These are phyloP conservation scores for Umbelopsis sp. DNA, from an alignment of 192 early-diverging fungal species.

Conservation along the genomic window DNA sequence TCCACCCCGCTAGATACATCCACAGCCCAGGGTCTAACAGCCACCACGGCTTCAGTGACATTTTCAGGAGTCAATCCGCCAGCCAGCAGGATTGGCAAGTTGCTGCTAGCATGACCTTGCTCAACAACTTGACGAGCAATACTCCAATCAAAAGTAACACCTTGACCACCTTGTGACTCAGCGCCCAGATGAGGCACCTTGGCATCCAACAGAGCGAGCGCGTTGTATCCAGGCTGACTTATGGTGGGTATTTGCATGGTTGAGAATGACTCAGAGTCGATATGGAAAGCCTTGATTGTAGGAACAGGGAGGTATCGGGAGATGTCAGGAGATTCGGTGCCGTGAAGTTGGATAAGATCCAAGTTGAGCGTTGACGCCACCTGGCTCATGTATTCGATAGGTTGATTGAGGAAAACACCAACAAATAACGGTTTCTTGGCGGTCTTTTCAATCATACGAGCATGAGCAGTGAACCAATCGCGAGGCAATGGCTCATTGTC, in stretches of 20 bases:
- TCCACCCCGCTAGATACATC: constrained; percentile 97
- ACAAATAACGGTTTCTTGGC: constrained; percentile 78
- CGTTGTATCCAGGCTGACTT: constrained; percentile 58
- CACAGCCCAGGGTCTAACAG: constrained; percentile 79
- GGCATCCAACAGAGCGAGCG: constrained; percentile 63
- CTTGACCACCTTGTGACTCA: constrained; percentile 75
- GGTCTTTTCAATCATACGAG: constrained; percentile 40
- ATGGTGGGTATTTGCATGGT: constrained; percentile 34
- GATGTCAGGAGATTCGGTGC: constrained; percentile 67
- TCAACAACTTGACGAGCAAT: constrained; percentile 62
- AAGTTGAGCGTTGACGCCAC: constrained; percentile 68
- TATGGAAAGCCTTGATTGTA: constrained; percentile 89
- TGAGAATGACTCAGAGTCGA: constrained; percentile 60
- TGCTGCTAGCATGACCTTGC: not conserved
- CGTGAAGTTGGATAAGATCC: constrained; percentile 95
- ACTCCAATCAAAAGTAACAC: constrained; percentile 86
- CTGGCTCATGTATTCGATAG: constrained; percentile 72
- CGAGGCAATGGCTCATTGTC: constrained; percentile 24
- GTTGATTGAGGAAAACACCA: constrained; percentile 93
- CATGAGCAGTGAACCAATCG: constrained; percentile 59
- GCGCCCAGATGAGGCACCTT: constrained; percentile 53
- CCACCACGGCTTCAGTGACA: constrained; percentile 70
- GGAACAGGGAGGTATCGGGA: constrained; percentile 77
- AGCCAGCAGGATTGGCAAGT: constrained; percentile 81
- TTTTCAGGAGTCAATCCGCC: constrained; percentile 89